Base-by-base conservation (phyloP, 2,329 filamentous ascomycete species). In the Aspergillus oerlinghausenensis region DNA sequence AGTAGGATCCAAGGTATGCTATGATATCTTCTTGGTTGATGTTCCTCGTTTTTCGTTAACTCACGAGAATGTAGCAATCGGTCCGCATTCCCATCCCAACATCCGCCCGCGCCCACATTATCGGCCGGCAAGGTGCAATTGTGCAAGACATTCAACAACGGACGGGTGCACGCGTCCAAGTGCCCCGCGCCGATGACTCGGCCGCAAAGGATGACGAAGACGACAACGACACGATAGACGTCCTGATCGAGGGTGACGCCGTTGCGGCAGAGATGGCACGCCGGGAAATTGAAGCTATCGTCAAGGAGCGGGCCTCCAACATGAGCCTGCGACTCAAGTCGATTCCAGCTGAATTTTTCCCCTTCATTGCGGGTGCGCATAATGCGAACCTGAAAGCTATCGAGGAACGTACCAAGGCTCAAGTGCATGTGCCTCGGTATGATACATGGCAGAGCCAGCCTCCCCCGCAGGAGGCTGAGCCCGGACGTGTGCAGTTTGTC, bases 341-440 rank as follows among this genome's bases (percentile, higher is more conserved):
- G 50, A 88, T 99, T 58, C 92, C 94, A 7, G 84, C 91, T 26
- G 92, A 96, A 71, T 95, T 94, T 75, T 99, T 94, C 76, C 93
- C 93, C 52, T 99, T 99, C 79, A 88, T 99, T 73, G 88, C 91
- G 25, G 92, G 92, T 50, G 85, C 88, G 9, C 84, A 88, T 71
- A 90, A 92, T 70, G 79, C 83, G 49, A 79, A 85, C 51, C 77
- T 90, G 55, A 81, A 84, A 62, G 82, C 83, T 40, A 80, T 96
- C 52, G 88, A 93, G 73, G 78, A 86, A 58, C 84, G 84, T 60
- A 88, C 88, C 60, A 89, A 90, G 60, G 81, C 96, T 38, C 88
- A 89, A 70, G 82, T 99, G 61, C 85, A 89, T 55, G 87, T 99
- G 49, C 94, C 94, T 47, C 82, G 88, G 52, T 89, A 95, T 73